phyloP scores from a whole-genome alignment of 179 eudicot species.

The Beta macrorhiza region DNA sequence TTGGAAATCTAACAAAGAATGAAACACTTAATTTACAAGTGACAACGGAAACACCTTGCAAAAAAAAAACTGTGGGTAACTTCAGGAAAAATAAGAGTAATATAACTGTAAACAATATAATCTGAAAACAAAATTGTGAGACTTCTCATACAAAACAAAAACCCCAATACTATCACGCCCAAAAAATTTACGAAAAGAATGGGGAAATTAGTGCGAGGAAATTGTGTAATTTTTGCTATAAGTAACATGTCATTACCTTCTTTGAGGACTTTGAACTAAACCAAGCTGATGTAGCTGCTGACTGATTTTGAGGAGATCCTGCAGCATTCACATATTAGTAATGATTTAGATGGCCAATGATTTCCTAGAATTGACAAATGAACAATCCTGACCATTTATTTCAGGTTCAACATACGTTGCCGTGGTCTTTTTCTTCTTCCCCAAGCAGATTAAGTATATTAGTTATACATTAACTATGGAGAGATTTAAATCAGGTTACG shows the following conservation, averaged over 20 bases:
- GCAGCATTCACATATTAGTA: constrained; percentile 22
- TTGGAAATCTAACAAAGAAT: background rate
- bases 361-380: constrained; percentile 1
- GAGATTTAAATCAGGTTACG: background rate
- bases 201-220: background rate
- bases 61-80: background rate
- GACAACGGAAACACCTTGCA: background rate
- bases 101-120: background rate
- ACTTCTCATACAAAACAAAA: background rate
- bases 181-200: background rate
- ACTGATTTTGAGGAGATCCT: constrained; percentile 46
- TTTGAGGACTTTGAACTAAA: constrained; percentile 23
- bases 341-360: background rate
- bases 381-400: constrained; percentile 54
- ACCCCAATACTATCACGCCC: background rate
- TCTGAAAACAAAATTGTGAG: background rate
- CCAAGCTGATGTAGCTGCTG: constrained; percentile 39
- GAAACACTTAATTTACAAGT: background rate
- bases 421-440: constrained; percentile 45
- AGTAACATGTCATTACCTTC: no score
- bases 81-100: background rate
- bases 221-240: background rate
- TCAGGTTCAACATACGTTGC: constrained; percentile 39
- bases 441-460: constrained; percentile 15
- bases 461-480: background rate